Evolutionary conservation across 805 yeast genomes (phyloP).

Genomic region (Metschnikowia gruessii): DNA sequence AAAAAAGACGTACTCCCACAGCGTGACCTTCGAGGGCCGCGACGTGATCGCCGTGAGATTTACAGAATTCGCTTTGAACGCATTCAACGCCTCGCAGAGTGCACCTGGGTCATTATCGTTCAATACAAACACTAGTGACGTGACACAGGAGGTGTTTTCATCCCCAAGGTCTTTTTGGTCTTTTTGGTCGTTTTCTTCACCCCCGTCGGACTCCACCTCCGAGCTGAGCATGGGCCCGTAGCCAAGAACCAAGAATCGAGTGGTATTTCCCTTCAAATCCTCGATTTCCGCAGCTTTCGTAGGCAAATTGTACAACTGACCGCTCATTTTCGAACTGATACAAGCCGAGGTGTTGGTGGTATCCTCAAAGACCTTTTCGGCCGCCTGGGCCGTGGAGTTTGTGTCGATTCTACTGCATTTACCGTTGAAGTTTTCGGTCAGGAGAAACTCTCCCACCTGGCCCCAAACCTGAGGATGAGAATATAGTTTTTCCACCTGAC

Average conservation of each 20-base stretch:
- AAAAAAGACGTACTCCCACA: conserved; percentile 84
- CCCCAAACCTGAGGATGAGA: conserved; percentile 99
- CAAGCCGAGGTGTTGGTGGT: conserved; percentile 43
- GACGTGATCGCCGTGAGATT: conserved; percentile 73
- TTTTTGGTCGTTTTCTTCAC: too few relatives aligned
- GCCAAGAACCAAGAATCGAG: conserved; percentile 76
- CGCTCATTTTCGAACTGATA: conserved; percentile 19
- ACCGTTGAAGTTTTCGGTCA: conserved; percentile 26
- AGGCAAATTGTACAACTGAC: conserved; percentile 14
- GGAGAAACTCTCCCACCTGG: conserved; percentile 64
- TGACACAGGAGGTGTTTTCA: conserved; percentile 26
- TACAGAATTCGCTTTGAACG: conserved; percentile 52
- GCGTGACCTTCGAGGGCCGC: conserved; percentile 62
- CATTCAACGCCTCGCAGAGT: conserved; percentile 59
- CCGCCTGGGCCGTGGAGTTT: conserved; percentile 83
- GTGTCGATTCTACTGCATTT: conserved; percentile 58
- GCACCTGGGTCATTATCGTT: conserved; percentile 70
- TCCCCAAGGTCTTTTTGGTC: neutral
- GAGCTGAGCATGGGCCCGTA: conserved; percentile 10
- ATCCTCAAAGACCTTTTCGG: conserved; percentile 50
- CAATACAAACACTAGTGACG: conserved; percentile 64
- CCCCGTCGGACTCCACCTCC: too few relatives aligned
- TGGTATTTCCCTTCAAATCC: conserved; percentile 73
- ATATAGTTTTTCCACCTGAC: conserved; percentile 55
- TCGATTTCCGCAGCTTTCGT: conserved; percentile 48